phyloP scores from a whole-genome alignment of 164 flowering plant species.

The Vitis riparia region DNA sequence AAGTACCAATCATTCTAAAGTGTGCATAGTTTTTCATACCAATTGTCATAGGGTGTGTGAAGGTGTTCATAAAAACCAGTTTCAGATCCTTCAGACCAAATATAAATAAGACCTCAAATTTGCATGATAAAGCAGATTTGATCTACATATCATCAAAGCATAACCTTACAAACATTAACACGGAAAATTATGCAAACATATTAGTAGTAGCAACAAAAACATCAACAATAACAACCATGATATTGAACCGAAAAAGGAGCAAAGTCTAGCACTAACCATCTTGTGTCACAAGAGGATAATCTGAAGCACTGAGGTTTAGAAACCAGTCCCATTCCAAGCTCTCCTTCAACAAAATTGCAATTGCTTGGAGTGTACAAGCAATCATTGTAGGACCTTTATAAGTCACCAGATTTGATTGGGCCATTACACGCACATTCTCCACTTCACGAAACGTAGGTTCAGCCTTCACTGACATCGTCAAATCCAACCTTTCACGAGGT shows the following conservation, averaged over 20 bases:
- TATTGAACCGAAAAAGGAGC: background rate
- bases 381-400: conserved; percentile 98
- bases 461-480: conserved; percentile 56
- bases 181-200: background rate
- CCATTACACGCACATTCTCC: conserved; percentile 89
- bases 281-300: conserved; percentile 96
- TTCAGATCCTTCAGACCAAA: too few species aligned
- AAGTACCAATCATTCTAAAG: background rate
- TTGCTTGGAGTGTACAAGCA: conserved; percentile 93
- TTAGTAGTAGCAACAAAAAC: background rate
- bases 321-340: conserved; percentile 94
- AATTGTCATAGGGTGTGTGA: too few species aligned
- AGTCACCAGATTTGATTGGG: conserved; percentile 92
- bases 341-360: conserved; percentile 82
- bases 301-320: conserved; percentile 95
- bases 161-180: too few species aligned
- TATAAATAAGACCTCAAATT: too few species aligned
- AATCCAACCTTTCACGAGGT: conserved; percentile 78
- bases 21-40: too few species aligned
- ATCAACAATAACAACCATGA: background rate
- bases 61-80: too few species aligned
- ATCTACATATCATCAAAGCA: too few species aligned
- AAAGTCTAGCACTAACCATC: conserved; percentile 65
- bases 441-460: conserved; percentile 74
- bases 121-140: too few species aligned